Evolutionary conservation across 1,139 yeast genomes (phyloP), one percentile per base, ranked within the genome.

Genomic region (Taphrina betulina): DNA sequence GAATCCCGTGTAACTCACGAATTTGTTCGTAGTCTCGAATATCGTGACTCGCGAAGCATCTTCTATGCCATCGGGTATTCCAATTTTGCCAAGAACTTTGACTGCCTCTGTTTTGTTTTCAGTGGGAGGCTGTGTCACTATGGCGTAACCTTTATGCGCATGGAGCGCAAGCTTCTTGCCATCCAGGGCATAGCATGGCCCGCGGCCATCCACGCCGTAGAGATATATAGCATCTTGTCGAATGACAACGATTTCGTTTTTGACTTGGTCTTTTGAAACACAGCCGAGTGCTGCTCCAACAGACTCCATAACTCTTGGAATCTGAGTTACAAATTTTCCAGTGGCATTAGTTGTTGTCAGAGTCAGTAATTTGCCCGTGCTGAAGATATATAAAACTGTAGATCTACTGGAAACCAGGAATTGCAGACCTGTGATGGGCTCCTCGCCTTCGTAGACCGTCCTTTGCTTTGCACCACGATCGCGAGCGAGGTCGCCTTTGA

Each of bases 391-490:
- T 20, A 83, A 66, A 4, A 70, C 64, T 41, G 50, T 70, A 45
- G 46, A 63, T 58, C 10, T 67, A 63, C 41, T 65, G 64, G 23
- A 67, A 42, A 75, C 78, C 59, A 75, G 73, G 63, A 85, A 80
- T 34, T 78, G 75, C 1, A 92, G 70, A 0, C 89, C 86, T 0
- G 98, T 90, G 23, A 94, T 77, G 0, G 97, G 95, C 53, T 87
- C 94, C 24, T 72, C 70, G 16, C 82, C 77, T 61, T 84, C 86
- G 65, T 81, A 87, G 0, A 90, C 81, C 0, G 84, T 69, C 33
- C 97, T 73, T 66, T 90, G 97, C 61, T 92, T 79, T 3, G 95
- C 81, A 0, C 98, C 98, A 59, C 96, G 72, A 66, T 94, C 99
- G 63, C 92, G 79, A 1, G 86, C 65, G 43, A 94, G 71, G 68